Base-by-base conservation (phyloP, 306 rosid species). In the Trifolium dubium region DNA sequence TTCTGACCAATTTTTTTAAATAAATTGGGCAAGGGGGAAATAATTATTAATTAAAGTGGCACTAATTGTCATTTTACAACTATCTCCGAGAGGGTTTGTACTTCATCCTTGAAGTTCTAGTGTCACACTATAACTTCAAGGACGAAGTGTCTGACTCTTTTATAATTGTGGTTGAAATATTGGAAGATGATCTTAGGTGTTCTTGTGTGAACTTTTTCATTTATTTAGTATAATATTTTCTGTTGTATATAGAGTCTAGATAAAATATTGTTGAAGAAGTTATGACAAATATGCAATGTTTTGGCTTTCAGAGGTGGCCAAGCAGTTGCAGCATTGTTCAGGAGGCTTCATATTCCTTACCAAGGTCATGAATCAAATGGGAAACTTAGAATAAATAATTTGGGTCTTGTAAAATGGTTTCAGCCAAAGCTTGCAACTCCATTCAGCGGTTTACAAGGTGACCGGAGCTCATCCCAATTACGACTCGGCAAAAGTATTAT, bases 331-430 rank as follows among this genome's bases (percentile, higher is more conserved):
- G 84, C 97, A 8, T 66, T 92, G 69, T 72, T 94, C 59, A 88
- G 97, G 82, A 87, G 99, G 86, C 92, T 94, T 64, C 85, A 86
- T 50, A 71, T 92, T 69, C 88, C 85, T 35, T 90, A 82, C 89
- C 89, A 75, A 64, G 99, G 96, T 54, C 82, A 58, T 71, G 99
- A 82, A 81, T 94, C 99, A 0, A 44, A 63, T 51, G 99, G 99
- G 55, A 94, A 89, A 78, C 83, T 94, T 63, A 82, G 92, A 87
- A 84, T 94, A 74, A 80, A 73, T 79, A 92, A 96, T 62, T 46
- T 79, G 68, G 39, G 79, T 75, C 35, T 92, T 83, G 87, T 81
- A 82, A 86, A 82, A 82, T 91, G 99, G 99, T 80, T 89, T 70
- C 89, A 84, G 73, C 99, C 99, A 6, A 91, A 91, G 86, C 89